A percentile compares a stretch with the other conserved stretches of the same genome.
Evolutionary conservation across 2,329 filamentous ascomycete species (phyloP).

Genomic region (Stylonectria norvegica): DNA sequence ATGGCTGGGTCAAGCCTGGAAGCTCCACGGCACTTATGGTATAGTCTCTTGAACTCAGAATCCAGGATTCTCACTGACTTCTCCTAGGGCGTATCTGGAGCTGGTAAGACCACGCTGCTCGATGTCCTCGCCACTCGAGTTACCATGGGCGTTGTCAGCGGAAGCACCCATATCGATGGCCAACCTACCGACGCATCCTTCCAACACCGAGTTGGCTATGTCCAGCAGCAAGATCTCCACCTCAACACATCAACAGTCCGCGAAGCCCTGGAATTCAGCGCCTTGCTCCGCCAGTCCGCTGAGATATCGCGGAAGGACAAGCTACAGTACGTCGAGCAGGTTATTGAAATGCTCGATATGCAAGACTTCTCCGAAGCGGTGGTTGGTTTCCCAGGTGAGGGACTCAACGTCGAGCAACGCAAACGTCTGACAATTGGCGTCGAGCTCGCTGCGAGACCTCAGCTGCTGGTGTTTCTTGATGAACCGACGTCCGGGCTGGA

Average conservation of each 20-base stretch:
- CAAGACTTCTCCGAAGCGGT: conserved; percentile 67
- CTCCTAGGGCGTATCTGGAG: conserved; percentile 59
- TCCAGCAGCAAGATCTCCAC: conserved; percentile 70
- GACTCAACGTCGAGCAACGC: conserved; percentile 41
- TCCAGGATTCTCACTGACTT: not conserved
- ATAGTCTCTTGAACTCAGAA: conserved; percentile 15
- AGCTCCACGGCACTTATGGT: conserved; percentile 70
- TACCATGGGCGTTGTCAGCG: conserved; percentile 69
- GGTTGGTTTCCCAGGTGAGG: conserved; percentile 50
- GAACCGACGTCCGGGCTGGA: conserved; percentile 76
- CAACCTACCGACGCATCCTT: conserved; percentile 57
- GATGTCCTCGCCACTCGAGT: conserved; percentile 70
- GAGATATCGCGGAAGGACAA: conserved; percentile 41
- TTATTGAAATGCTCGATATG: conserved; percentile 35
- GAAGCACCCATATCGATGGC: conserved; percentile 69
- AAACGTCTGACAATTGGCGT: conserved; percentile 70
- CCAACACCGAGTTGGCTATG: conserved; percentile 68
- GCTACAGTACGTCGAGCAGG: conserved; percentile 28
- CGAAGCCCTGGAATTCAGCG: conserved; percentile 53
- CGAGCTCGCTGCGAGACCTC: conserved; percentile 69
- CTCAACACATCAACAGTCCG: conserved; percentile 64
- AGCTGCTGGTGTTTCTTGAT: conserved; percentile 70
- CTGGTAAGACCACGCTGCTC: conserved; percentile 72
- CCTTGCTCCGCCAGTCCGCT: conserved; percentile 63
- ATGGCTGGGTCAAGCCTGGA: conserved; percentile 76